phyloP scores from a whole-genome alignment of 441 rosid genomes.

The Eutrema salsugineum region DNA sequence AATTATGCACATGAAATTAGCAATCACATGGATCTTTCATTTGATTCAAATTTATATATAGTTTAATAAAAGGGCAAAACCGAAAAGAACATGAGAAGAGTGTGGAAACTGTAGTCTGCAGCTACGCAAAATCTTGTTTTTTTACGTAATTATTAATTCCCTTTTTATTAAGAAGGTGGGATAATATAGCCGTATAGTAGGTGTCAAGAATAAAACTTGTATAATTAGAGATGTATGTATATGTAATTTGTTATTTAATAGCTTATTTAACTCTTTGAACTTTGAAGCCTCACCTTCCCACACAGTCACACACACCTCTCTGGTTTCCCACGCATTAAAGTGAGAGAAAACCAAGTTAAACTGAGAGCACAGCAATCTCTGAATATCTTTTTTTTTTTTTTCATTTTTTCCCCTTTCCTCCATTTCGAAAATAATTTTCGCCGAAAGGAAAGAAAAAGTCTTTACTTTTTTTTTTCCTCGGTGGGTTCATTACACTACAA shows the following conservation, averaged over 20 bases:
- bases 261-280: conserved; percentile 9
- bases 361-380: conserved; percentile 7
- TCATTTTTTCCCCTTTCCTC: background rate
- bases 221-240: background rate
- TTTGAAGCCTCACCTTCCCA: conserved; percentile 20
- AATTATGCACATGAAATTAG: conserved; percentile 11
- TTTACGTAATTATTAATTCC: background rate
- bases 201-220: background rate
- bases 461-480: background rate
- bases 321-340: conserved; percentile 34
- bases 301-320: conserved; percentile 18
- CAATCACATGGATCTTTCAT: conserved; percentile 6
- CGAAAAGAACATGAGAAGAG: conserved; percentile 12
- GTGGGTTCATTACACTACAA: conserved; percentile 20
- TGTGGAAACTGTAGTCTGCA: conserved; percentile 10
- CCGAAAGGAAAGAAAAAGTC: conserved; percentile 24
- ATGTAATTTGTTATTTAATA: background rate
- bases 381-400: background rate
- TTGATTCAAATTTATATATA: background rate
- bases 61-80: background rate
- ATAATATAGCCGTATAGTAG: background rate
- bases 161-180: background rate
- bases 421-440: conserved; percentile 18
- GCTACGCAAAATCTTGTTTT: conserved; percentile 2
- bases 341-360: conserved; percentile 9